Evolutionary conservation across 2,329 filamentous ascomycete species (phyloP).

Genomic region (Calonectria pseudoreteaudii): DNA sequence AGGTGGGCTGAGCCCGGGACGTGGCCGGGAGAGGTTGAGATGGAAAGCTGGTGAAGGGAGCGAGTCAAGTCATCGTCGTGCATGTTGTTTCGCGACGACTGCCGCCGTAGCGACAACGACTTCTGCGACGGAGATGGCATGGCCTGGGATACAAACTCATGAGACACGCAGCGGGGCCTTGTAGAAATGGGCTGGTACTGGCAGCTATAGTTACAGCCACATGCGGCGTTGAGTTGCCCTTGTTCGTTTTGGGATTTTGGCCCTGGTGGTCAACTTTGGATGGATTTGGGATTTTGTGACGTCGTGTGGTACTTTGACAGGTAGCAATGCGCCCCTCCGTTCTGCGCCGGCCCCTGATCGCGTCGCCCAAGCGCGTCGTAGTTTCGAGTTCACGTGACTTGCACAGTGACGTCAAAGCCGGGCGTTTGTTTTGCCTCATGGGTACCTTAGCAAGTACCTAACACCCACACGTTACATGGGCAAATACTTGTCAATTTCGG

Average conservation of each 20-base stretch:
- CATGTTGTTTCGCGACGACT: slow-evolving; percentile 48
- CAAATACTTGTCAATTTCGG: neutral
- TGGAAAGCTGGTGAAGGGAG: slow-evolving; percentile 59
- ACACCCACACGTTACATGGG: neutral
- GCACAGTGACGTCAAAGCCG: slow-evolving; percentile 1
- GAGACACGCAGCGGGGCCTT: slow-evolving; percentile 24
- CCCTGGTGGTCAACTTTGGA: slow-evolving; percentile 10
- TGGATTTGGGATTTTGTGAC: slow-evolving; percentile 23
- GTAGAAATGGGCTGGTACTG: neutral
- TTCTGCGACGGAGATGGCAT: slow-evolving; percentile 46
- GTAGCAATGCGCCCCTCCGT: slow-evolving; percentile 22
- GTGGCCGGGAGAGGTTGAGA: slow-evolving; percentile 49
- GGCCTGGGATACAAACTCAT: slow-evolving; percentile 28
- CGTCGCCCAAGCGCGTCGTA: slow-evolving; percentile 21
- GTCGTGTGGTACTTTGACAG: slow-evolving; percentile 12
- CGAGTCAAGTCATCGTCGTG: slow-evolving; percentile 52
- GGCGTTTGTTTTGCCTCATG: neutral
- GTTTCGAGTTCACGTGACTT: slow-evolving; percentile 11
- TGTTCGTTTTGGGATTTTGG: slow-evolving; percentile 17
- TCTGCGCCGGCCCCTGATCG: slow-evolving; percentile 20
- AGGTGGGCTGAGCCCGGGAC: slow-evolving; percentile 46
- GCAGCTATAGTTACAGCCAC: slow-evolving; percentile 14
- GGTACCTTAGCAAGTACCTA: neutral
- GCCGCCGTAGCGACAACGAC: slow-evolving; percentile 48
- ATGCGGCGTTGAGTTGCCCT: slow-evolving; percentile 6